Evolutionary conservation across 2,329 filamentous ascomycete genomes (phyloP).

Genomic region (Fusarium odoratissimum): DNA sequence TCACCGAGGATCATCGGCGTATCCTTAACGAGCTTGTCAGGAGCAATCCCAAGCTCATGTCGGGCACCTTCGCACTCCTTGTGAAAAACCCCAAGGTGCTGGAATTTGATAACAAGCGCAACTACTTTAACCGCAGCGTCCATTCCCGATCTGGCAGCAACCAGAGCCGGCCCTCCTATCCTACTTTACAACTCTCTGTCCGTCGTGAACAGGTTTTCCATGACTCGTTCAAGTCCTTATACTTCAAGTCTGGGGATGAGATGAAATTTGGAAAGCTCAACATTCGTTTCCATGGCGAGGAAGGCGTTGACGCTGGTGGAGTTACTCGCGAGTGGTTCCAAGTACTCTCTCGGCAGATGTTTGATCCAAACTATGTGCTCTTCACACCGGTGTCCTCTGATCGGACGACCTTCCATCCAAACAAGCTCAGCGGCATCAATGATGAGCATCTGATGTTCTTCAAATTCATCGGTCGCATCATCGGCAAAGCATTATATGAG

Average conservation of each 20-base stretch:
- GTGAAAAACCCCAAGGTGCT: conserved; percentile 99
- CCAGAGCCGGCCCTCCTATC: conserved; percentile 76
- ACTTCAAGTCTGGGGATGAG: conserved; percentile 95
- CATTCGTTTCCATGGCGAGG: conserved; percentile 96
- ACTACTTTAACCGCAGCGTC: conserved; percentile 96
- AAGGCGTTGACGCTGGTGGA: conserved; percentile 96
- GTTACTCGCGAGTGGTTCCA: conserved; percentile 99
- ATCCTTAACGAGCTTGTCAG: conserved; percentile 98
- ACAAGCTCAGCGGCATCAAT: conserved; percentile 93
- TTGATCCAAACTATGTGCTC: conserved; percentile 95
- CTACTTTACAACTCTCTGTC: conserved; percentile 84
- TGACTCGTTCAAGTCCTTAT: conserved; percentile 97
- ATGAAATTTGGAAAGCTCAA: conserved; percentile 99
- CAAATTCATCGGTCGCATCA: conserved; percentile 98
- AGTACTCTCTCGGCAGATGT: conserved; percentile 97
- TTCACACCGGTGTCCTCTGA: conserved; percentile 98
- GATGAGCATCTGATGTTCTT: conserved; percentile 97
- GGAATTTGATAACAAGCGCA: conserved; percentile 99
- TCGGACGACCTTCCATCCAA: conserved; percentile 98
- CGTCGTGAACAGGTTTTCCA: conserved; percentile 96
- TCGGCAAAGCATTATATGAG: conserved; percentile 97
- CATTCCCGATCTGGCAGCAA: conserved; percentile 75
- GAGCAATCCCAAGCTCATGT: conserved; percentile 98
- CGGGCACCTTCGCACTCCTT: conserved; percentile 92
- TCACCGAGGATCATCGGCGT: conserved; percentile 97